Conservation (phyloP, 768 basidiomycete species). For the Trametes gibbosa region DNA sequence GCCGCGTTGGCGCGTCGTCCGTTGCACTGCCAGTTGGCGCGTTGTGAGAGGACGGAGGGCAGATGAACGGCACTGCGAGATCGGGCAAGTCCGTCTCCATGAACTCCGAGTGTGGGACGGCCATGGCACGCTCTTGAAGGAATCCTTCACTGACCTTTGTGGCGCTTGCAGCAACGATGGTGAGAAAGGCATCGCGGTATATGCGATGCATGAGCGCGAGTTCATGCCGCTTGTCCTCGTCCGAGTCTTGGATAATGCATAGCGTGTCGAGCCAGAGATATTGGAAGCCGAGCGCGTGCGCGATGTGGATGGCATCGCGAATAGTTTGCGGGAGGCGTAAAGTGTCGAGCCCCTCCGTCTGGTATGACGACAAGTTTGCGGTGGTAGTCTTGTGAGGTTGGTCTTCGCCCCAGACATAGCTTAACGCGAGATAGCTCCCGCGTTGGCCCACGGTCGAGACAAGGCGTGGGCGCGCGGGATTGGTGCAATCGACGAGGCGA, state of each 20-base stretch:
- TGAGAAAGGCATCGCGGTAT: conserved; percentile 8
- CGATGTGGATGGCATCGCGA: conserved; percentile 3
- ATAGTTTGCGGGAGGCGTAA: conserved; percentile 8
- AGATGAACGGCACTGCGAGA: conserved; percentile 7
- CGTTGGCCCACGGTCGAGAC: not conserved
- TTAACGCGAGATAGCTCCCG: conserved; percentile 4
- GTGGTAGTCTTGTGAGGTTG: not conserved
- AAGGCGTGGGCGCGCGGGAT: not conserved
- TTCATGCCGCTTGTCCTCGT: conserved; percentile 7
- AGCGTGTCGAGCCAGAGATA: conserved; percentile 17
- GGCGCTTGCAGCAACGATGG: conserved; percentile 12
- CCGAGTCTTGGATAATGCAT: conserved; percentile 15
- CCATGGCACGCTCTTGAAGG: not conserved
- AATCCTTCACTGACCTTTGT: conserved; percentile 1
- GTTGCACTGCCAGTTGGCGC: not conserved
- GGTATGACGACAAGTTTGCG: conserved; percentile 1
- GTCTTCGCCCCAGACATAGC: conserved; percentile 11
- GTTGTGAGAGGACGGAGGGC: not conserved
- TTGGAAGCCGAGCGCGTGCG: conserved; percentile 4
- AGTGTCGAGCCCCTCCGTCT: not conserved
- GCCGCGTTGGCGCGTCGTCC: not conserved
- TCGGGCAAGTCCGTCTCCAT: not conserved
- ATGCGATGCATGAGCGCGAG: not conserved
- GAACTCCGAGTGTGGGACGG: not conserved
- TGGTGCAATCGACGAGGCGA: conserved; percentile 9